phyloP scores from a whole-genome alignment of 306 rosid genomes.

The Fagus crenata region DNA sequence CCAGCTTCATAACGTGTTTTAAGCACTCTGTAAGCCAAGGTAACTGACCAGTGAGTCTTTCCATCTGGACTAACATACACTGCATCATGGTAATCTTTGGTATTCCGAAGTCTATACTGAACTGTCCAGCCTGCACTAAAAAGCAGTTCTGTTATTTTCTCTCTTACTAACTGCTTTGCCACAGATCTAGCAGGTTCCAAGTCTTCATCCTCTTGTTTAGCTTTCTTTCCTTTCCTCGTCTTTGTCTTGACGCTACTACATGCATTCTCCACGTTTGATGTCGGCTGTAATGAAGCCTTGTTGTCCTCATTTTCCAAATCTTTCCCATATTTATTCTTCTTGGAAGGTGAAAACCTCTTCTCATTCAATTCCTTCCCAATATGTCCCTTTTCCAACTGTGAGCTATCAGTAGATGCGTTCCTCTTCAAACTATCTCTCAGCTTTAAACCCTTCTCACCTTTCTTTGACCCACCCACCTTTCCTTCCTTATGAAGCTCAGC shows the following conservation, averaged over 20 bases:
- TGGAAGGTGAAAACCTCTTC: conserved; percentile 32
- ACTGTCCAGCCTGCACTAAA: conserved; percentile 85
- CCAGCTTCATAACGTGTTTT: conserved; percentile 62
- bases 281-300: conserved; percentile 21
- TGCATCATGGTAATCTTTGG: conserved; percentile 60
- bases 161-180: conserved; percentile 61
- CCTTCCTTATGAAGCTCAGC: conserved; percentile 33
- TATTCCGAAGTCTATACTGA: conserved; percentile 68
- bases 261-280: conserved; percentile 25
- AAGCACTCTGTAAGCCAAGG: conserved; percentile 79
- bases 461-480: conserved; percentile 15
- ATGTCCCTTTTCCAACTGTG: conserved; percentile 29
- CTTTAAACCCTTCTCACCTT: conserved; percentile 28
- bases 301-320: conserved; percentile 37
- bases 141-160: conserved; percentile 57
- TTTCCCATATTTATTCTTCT: conserved; percentile 25
- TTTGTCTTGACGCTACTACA: conserved; percentile 9
- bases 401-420: conserved; percentile 30
- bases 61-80: conserved; percentile 80
- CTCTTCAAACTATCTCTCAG: conserved; percentile 24
- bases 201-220: conserved; percentile 16
- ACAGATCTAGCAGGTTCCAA: conserved; percentile 23
- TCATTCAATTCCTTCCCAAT: conserved; percentile 25
- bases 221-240: conserved; percentile 6
- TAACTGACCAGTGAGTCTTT: conserved; percentile 89